Percentiles rank a stretch among this genome's conserved stretches.
These are phyloP conservation scores for Adansonia digitata DNA, from an alignment of 345 rosid species.

Conservation along the genomic window DNA sequence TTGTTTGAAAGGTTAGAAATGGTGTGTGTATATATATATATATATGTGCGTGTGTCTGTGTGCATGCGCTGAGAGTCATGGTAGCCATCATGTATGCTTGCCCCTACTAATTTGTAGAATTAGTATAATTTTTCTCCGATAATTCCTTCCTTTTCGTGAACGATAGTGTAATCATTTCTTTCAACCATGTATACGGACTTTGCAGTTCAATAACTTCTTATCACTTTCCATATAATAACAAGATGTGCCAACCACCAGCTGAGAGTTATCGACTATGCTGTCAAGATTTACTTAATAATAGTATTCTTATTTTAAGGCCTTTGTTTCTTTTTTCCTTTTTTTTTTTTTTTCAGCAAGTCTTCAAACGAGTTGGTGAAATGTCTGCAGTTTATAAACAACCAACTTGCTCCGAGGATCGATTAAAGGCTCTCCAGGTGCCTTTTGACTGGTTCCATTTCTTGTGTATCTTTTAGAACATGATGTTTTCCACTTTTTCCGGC, in stretches of 20 bases:
- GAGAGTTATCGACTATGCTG: not conserved
- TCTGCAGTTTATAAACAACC: conserved; percentile 62
- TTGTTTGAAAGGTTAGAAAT: not conserved
- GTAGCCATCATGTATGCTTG: not conserved
- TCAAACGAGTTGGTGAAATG: conserved; percentile 40
- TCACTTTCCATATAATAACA: not conserved
- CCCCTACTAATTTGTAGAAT: not conserved
- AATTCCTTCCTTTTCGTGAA: not conserved
- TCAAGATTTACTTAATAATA: not conserved
- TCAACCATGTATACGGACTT: not conserved
- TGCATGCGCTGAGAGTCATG: not conserved
- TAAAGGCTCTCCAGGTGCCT: conserved; percentile 60
- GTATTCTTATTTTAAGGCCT: not conserved
- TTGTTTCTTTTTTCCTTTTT: not conserved
- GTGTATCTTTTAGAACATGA: not conserved
- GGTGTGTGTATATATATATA: not conserved
- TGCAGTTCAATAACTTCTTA: not conserved
- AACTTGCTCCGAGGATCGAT: conserved; percentile 34
- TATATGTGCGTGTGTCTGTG: not conserved
- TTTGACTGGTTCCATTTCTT: not conserved
- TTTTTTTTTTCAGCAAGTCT: conserved; percentile 35
- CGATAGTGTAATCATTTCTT: not conserved
- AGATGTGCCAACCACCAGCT: not conserved
- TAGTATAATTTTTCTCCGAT: too few species aligned
- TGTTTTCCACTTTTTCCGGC: not conserved